Evolutionary conservation across 495 filamentous ascomycete genomes (phyloP).

Genomic region (Daldinia concentrica): DNA sequence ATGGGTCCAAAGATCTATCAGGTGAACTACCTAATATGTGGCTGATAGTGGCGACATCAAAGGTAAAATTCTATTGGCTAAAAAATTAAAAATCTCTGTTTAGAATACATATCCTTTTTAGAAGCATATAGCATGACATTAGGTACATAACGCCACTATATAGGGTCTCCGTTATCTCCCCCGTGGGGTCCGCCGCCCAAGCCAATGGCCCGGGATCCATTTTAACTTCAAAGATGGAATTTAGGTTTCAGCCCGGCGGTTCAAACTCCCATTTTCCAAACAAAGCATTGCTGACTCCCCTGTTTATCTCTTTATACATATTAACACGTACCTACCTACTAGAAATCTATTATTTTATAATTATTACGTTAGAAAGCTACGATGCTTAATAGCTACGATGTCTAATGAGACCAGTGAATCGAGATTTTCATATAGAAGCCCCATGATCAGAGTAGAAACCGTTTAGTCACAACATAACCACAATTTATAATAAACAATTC

Average conservation of each 20-base stretch:
- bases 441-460: too few relatives aligned
- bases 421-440: not conserved
- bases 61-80: too few relatives aligned
- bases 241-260: constrained; percentile 9
- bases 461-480: not conserved
- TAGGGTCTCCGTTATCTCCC: not conserved
- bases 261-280: not conserved
- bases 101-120: not conserved
- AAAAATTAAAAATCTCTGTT: too few relatives aligned
- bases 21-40: not conserved
- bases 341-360: too few relatives aligned
- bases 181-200: constrained; percentile 19
- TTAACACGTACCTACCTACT: not conserved
- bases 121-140: not conserved
- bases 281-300: not conserved
- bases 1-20: not conserved
- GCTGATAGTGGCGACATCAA: not conserved
- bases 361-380: not conserved
- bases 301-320: not conserved
- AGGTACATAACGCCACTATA: not conserved
- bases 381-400: not conserved
- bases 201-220: not conserved
- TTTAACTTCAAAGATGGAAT: not conserved
- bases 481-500: not conserved
- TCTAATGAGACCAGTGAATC: not conserved